Percentiles rank a stretch among this genome's conserved stretches.
phyloP scores from a whole-genome alignment of 2,329 filamentous ascomycete species.

The Juglanconis oblonga region DNA sequence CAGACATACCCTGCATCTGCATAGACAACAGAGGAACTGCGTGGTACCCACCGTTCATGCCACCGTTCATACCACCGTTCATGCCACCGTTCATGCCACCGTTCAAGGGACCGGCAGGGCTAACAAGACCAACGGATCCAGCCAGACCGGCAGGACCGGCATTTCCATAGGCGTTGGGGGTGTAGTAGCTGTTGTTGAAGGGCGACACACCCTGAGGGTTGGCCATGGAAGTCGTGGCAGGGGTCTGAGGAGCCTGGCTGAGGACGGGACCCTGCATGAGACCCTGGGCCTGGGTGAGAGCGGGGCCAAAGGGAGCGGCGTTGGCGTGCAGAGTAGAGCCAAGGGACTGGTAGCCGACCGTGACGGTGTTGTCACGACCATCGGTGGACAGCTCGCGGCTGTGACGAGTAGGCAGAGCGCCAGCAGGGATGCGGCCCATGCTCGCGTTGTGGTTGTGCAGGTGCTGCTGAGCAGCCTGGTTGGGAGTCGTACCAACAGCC shows the following conservation, averaged over 20 bases:
- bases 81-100: not conserved
- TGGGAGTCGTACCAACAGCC: slow-evolving; percentile 48
- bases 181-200: slow-evolving; percentile 24
- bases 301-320: slow-evolving; percentile 74
- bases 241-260: slow-evolving; percentile 10
- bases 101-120: slow-evolving; percentile 1
- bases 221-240: slow-evolving; percentile 6
- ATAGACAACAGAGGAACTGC: slow-evolving; percentile 62
- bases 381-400: slow-evolving; percentile 64
- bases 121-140: not conserved
- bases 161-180: slow-evolving; percentile 27
- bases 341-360: slow-evolving; percentile 54
- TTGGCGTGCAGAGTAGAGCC: slow-evolving; percentile 76
- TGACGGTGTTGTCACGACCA: slow-evolving; percentile 36
- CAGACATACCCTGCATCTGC: slow-evolving; percentile 64
- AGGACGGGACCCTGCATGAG: slow-evolving; percentile 1
- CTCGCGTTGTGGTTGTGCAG: slow-evolving; percentile 79
- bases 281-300: slow-evolving; percentile 38
- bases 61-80: slow-evolving; percentile 1
- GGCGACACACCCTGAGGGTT: slow-evolving; percentile 7
- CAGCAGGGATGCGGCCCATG: slow-evolving; percentile 73
- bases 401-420: slow-evolving; percentile 64
- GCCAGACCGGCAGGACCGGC: slow-evolving; percentile 29
- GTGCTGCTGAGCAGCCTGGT: slow-evolving; percentile 60
- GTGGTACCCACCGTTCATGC: slow-evolving; percentile 22